phyloP scores from a whole-genome alignment of 306 rosid genomes.

The Luffa acutangula region DNA sequence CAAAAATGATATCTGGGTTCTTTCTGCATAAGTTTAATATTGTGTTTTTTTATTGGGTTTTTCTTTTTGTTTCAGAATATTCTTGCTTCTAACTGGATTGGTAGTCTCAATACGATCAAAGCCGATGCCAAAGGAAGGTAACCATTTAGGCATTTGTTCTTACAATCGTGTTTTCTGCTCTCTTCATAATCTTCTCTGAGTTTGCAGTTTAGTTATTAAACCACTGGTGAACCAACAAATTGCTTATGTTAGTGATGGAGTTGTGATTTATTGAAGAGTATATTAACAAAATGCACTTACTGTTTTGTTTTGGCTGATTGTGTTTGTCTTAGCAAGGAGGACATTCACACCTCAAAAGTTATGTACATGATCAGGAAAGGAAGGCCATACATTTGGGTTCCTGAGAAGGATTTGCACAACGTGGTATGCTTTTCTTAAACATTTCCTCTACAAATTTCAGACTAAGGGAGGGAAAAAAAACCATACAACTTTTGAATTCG shows the following conservation, averaged over 20 bases:
- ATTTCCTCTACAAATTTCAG: not conserved
- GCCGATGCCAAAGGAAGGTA: constrained; percentile 91
- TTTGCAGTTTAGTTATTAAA: not conserved
- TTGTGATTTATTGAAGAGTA: not conserved
- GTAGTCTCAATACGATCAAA: constrained; percentile 68
- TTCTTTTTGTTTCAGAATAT: constrained; percentile 39
- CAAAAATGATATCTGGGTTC: not conserved
- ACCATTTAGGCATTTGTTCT: constrained; percentile 9
- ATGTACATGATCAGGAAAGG: constrained; percentile 64
- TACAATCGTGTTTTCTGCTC: not conserved
- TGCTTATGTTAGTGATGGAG: not conserved
- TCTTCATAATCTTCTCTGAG: not conserved
- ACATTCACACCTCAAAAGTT: constrained; percentile 62
- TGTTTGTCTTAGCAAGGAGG: constrained; percentile 47
- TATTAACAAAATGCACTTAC: not conserved
- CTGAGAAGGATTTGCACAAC: constrained; percentile 69
- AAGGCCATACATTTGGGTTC: constrained; percentile 83
- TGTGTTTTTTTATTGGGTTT: not conserved
- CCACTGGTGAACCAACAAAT: not conserved
- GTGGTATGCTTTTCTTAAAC: constrained; percentile 36
- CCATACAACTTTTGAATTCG: not conserved
- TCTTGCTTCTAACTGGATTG: constrained; percentile 80
- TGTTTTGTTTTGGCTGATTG: not conserved
- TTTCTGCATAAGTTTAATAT: not conserved
- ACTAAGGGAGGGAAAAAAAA: not conserved